phyloP scores from a whole-genome alignment of 352 stramenopile species.

The Phytophthora constricta region DNA sequence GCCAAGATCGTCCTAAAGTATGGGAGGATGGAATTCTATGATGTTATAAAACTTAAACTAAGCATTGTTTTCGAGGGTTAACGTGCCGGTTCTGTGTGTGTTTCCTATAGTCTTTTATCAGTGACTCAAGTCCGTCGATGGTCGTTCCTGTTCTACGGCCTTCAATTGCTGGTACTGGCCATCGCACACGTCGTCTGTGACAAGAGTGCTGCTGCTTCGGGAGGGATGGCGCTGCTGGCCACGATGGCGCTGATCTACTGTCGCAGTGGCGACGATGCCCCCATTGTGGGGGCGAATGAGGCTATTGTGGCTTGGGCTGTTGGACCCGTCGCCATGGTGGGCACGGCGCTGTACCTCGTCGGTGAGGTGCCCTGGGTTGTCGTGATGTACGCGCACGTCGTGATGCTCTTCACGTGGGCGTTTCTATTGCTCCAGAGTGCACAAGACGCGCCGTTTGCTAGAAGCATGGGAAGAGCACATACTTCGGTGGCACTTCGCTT shows the following conservation, averaged over 20 bases:
- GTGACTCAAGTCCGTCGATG: constrained; percentile 76
- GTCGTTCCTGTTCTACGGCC: constrained; percentile 62
- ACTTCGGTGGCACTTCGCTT: constrained; percentile 64
- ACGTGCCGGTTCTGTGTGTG: no score
- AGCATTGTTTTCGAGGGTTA: constrained; percentile 13
- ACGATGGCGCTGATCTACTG: constrained; percentile 69
- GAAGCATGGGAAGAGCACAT: constrained; percentile 50
- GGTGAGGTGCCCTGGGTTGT: constrained; percentile 49
- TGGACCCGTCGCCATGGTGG: constrained; percentile 63
- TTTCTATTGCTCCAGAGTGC: constrained; percentile 76
- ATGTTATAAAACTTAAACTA: constrained; percentile 1
- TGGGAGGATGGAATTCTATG: constrained; percentile 12
- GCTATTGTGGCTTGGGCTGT: constrained; percentile 49
- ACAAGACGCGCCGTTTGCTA: constrained; percentile 72
- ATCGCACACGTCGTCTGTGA: constrained; percentile 46
- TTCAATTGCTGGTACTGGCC: constrained; percentile 50
- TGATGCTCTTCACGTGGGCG: constrained; percentile 65
- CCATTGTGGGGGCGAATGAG: constrained; percentile 60
- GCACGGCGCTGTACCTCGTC: constrained; percentile 62
- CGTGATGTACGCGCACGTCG: constrained; percentile 60
- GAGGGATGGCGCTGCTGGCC: constrained; percentile 35
- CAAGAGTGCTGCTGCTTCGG: constrained; percentile 46
- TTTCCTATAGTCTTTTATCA: constrained; percentile 58
- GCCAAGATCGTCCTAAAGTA: constrained; percentile 75
- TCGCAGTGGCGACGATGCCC: constrained; percentile 33